Conservation (phyloP, 1,284 basidiomycete genomes). For the Rhodotorula glutinis region DNA sequence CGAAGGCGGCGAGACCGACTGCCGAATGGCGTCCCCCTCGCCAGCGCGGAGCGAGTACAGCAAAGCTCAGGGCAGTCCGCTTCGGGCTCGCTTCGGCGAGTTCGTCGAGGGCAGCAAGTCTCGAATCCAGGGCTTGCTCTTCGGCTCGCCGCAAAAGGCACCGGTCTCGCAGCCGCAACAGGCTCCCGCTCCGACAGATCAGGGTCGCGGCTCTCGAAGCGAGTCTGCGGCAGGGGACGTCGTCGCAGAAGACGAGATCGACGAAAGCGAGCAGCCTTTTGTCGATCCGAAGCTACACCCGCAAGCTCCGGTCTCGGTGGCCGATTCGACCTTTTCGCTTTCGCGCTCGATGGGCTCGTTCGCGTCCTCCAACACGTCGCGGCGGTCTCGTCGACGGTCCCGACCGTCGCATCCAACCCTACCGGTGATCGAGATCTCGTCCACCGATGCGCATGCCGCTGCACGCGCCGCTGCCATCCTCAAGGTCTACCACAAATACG, state of each 20-base stretch:
- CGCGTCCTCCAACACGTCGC: constrained; percentile 11
- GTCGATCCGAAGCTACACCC: background rate
- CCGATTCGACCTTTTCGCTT: constrained; percentile 1
- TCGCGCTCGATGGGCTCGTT: constrained; percentile 4
- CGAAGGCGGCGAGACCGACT: constrained; percentile 12
- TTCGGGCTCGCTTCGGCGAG: constrained; percentile 5
- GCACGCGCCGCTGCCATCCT: constrained; percentile 85
- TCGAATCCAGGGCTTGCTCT: constrained; percentile 16
- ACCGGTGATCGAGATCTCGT: constrained; percentile 68
- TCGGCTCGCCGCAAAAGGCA: constrained; percentile 1
- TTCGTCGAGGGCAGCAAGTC: constrained; percentile 12
- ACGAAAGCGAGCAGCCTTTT: constrained; percentile 13
- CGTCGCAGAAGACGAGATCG: background rate
- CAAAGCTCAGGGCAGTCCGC: background rate
- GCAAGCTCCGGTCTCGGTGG: background rate
- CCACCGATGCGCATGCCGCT: constrained; percentile 73
- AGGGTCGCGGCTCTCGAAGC: background rate
- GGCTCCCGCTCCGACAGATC: too few relatives aligned
- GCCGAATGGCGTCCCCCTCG: constrained; percentile 8
- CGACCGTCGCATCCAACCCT: constrained; percentile 26
- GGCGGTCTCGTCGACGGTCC: background rate
- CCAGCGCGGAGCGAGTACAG: background rate
- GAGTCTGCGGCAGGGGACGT: too few relatives aligned
- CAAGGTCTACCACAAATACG: constrained; percentile 79
- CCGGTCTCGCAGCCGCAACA: background rate